Conservation (phyloP, 1,139 yeast genomes). For the Williopsis jadinii region DNA sequence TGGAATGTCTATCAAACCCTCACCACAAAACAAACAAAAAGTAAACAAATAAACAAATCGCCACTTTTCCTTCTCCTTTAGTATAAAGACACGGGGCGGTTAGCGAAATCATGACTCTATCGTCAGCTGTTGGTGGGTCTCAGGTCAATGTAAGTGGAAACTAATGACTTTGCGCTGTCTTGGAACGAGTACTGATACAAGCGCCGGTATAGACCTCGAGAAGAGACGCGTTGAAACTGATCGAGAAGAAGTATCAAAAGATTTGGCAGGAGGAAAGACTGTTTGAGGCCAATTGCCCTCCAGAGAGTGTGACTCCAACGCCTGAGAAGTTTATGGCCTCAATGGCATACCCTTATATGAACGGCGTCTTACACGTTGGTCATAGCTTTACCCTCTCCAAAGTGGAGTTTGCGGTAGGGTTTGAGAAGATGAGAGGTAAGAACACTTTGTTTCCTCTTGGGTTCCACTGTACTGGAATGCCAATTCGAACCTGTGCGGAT, state of each 20-base stretch:
- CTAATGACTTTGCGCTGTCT: no score
- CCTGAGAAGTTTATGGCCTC: constrained; percentile 84
- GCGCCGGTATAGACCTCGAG: constrained; percentile 51
- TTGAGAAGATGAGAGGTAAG: constrained; percentile 90
- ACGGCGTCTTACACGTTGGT: constrained; percentile 96
- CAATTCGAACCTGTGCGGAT: constrained; percentile 96
- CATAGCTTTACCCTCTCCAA: constrained; percentile 93
- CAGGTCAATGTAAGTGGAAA: no score
- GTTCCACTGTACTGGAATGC: constrained; percentile 99
- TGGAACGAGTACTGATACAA: no score
- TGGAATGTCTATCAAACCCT: neutral
- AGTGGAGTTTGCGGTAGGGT: constrained; percentile 88
- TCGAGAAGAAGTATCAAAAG: constrained; percentile 84
- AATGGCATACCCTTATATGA: constrained; percentile 99
- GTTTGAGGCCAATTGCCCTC: constrained; percentile 87
- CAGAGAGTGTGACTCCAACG: constrained; percentile 29
- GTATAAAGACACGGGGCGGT: no score
- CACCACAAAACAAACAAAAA: no score
- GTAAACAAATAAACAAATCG: no score
- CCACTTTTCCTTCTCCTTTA: no score
- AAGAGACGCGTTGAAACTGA: constrained; percentile 85
- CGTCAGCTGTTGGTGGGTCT: no score
- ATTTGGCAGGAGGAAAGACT: constrained; percentile 80
- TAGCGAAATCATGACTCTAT: no score
- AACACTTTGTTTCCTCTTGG: constrained; percentile 92